These are phyloP conservation scores for Lagenaria siceraria DNA, from an alignment of 306 rosid genomes.

Conservation along the genomic window DNA sequence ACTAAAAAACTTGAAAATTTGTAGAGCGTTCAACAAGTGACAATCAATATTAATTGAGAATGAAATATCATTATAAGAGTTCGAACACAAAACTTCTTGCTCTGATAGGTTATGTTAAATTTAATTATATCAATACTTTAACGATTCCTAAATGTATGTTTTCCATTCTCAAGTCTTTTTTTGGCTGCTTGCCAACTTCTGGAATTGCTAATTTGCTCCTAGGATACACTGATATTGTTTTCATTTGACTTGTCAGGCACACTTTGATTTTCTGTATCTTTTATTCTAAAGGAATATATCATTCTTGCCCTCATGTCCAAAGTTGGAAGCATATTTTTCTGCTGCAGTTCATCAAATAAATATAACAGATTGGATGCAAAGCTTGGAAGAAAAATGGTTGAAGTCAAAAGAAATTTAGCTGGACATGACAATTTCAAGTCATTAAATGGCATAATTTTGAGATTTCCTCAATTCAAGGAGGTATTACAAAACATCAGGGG, in stretches of 20 bases:
- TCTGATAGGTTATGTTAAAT: no score
- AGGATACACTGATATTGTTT: slow-evolving; percentile 1
- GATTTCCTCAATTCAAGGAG: slow-evolving; percentile 64
- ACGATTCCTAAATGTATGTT: not conserved
- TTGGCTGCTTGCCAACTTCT: not conserved
- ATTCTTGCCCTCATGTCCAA: slow-evolving; percentile 18
- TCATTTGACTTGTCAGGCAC: slow-evolving; percentile 5
- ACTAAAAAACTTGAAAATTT: not conserved
- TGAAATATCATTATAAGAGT: not conserved
- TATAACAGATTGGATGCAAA: slow-evolving; percentile 52
- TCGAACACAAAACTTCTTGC: not conserved
- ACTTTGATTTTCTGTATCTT: slow-evolving; percentile 6
- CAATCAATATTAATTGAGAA: not conserved
- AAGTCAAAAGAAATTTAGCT: slow-evolving; percentile 34
- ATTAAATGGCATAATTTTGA: slow-evolving; percentile 51
- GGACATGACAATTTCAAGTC: slow-evolving; percentile 46
- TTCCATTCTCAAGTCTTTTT: not conserved
- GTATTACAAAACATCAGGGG: slow-evolving; percentile 42
- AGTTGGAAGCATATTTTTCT: slow-evolving; percentile 42
- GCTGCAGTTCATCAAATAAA: slow-evolving; percentile 26
- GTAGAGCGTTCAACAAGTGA: not conserved
- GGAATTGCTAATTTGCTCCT: not conserved
- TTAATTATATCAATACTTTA: not conserved
- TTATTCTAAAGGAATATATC: slow-evolving; percentile 29
- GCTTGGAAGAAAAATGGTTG: slow-evolving; percentile 50